Conservation (phyloP, 306 rosid species). For the Phaseolus lunatus region DNA sequence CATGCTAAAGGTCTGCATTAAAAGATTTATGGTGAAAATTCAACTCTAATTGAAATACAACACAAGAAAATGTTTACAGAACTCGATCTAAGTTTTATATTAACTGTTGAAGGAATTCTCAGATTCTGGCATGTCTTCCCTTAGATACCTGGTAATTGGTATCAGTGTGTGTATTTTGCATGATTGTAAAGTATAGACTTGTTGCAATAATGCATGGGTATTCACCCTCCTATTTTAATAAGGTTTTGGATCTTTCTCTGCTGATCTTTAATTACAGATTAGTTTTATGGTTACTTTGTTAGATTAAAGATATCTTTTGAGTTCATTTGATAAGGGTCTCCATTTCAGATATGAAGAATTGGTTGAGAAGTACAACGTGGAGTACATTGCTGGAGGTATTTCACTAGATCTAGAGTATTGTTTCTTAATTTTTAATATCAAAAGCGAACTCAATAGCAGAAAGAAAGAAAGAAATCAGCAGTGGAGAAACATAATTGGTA, state of each 20-base stretch:
- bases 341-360: conserved; percentile 70
- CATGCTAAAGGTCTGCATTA: background rate
- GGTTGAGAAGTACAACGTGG: conserved; percentile 62
- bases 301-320: background rate
- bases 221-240: background rate
- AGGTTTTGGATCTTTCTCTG: background rate
- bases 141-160: background rate
- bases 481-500: background rate
- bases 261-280: background rate
- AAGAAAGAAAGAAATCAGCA: background rate
- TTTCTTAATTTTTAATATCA: conserved; percentile 23
- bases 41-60: background rate
- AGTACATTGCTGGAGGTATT: conserved; percentile 90
- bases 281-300: background rate
- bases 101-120: background rate
- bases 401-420: conserved; percentile 13
- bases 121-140: background rate
- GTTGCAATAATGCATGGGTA: background rate
- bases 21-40: background rate
- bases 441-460: background rate
- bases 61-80: background rate
- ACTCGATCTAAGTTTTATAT: background rate
- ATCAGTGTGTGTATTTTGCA: background rate
- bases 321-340: conserved; percentile 23
- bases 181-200: background rate